A percentile compares a stretch with the other conserved stretches of the same genome.
Evolutionary conservation across 306 rosid species (phyloP).

Genomic region (Cucumis cinereus): DNA sequence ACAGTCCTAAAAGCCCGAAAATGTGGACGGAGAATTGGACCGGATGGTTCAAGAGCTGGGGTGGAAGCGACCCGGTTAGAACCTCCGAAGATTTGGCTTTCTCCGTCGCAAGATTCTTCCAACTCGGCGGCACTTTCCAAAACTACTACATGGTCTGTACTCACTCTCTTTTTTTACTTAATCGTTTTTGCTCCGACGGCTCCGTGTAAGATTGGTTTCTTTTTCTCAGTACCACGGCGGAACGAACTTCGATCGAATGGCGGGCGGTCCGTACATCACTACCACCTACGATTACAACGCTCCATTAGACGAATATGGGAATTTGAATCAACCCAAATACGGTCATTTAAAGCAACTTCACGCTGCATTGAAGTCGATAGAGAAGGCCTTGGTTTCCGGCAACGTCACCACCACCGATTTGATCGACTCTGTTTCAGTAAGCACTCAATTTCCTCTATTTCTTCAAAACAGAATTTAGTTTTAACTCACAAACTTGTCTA

Average conservation of each 20-base stretch:
- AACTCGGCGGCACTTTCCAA: slow-evolving; percentile 47
- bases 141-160: slow-evolving; percentile 44
- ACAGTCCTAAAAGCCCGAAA: slow-evolving; percentile 35
- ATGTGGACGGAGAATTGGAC: slow-evolving; percentile 65
- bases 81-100: slow-evolving; percentile 52
- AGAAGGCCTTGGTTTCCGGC: slow-evolving; percentile 25
- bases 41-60: slow-evolving; percentile 60
- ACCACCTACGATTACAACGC: slow-evolving; percentile 55
- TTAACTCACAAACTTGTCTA: too few relatives aligned
- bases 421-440: slow-evolving; percentile 30
- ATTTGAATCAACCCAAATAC: slow-evolving; percentile 43
- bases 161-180: background rate
- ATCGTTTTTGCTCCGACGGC: background rate
- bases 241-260: slow-evolving; percentile 45
- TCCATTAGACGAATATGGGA: slow-evolving; percentile 49
- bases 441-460: background rate
- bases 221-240: slow-evolving; percentile 44
- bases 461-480: background rate
- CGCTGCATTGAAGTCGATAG: slow-evolving; percentile 29
- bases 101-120: slow-evolving; percentile 41
- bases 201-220: background rate
- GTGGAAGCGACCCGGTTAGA: slow-evolving; percentile 36
- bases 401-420: slow-evolving; percentile 17
- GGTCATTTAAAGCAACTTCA: slow-evolving; percentile 48
- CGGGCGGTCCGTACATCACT: slow-evolving; percentile 45